Evolutionary conservation across 345 rosid genomes (phyloP).

Genomic region (Eucalyptus cladocalyx): DNA sequence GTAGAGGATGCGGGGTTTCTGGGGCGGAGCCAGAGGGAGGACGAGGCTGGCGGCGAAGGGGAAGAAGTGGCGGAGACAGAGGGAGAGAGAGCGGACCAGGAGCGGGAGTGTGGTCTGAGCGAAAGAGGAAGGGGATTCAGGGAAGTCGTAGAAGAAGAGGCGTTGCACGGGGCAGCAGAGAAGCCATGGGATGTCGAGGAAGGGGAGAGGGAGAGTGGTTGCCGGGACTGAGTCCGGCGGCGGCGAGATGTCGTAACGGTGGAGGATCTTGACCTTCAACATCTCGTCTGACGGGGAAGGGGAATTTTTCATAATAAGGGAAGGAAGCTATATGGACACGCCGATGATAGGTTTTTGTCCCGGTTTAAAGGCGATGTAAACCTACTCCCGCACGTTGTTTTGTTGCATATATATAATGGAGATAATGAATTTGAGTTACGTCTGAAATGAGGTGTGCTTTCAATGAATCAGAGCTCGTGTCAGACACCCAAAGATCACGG

Average conservation of each 20-base stretch:
- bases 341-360: too few species aligned
- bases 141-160: constrained; percentile 22
- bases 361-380: too few species aligned
- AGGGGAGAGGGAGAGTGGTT: constrained; percentile 18
- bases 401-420: background rate
- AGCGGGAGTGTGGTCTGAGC: constrained; percentile 11
- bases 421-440: background rate
- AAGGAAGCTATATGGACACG: background rate
- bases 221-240: constrained; percentile 15
- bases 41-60: constrained; percentile 18
- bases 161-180: constrained; percentile 2
- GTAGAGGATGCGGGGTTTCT: constrained; percentile 7
- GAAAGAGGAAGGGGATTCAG: constrained; percentile 11
- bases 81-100: constrained; percentile 35
- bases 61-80: constrained; percentile 27
- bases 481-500: background rate
- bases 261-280: background rate
- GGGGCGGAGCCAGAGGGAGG: constrained; percentile 5
- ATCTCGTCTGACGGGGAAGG: background rate
- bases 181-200: constrained; percentile 19
- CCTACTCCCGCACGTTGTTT: too few species aligned
- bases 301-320: background rate
- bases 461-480: background rate
- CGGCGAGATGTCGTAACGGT: constrained; percentile 14
- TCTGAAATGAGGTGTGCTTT: background rate